Evolutionary conservation across 352 stramenopile species (phyloP), one percentile per base, ranked within the genome.

Genomic region (Phytopythium litorale): DNA sequence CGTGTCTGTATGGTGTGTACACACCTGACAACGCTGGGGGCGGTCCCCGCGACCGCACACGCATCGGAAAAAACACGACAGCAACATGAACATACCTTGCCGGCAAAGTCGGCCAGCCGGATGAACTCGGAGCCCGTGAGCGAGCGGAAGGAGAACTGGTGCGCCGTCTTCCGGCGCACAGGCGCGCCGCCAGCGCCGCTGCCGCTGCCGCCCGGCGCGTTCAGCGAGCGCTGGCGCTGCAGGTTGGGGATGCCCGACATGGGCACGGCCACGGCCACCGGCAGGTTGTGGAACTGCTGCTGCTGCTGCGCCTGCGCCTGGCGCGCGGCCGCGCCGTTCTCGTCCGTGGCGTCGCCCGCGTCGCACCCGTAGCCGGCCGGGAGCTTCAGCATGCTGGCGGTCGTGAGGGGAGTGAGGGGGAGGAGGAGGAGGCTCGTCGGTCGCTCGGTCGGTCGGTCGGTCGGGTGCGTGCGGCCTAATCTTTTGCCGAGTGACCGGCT

Each of bases 81-180:
- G 35, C 35, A 15, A 40, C 8, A 16, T 11, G 12, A 2, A 16
- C 35, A 11, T 59, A 72, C 69, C 62, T 90, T 90, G 58, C 81
- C 80, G 15, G 70, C 70, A 59, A 75, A 92, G 64, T 92, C 83
- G 3, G 79, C 72, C 53, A 92, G 73, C 6, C 80, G 83, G 30
- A 92, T 73, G 56, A 84, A 79, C 6, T 86, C 76, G 55, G 71
- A 79, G 42, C 72, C 77, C 6, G 71, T 76, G 57, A 92, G 78
- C 60, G 75, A 80, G 54, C 81, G 81, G 72, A 92, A 90, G 18
- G 83, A 86, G 46, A 92, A 92, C 56, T 89, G 81, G 70, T 92
- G 76, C 59, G 73, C 76, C 23, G 76, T 89, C 62, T 90, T 90
- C 56, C 79, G 70, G 32, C 72, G 77, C 7, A 50, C 37, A 2